Evolutionary conservation across 306 rosid species (phyloP), one percentile per base, ranked within the genome.

Genomic region (Cucurbita argyrosperma): DNA sequence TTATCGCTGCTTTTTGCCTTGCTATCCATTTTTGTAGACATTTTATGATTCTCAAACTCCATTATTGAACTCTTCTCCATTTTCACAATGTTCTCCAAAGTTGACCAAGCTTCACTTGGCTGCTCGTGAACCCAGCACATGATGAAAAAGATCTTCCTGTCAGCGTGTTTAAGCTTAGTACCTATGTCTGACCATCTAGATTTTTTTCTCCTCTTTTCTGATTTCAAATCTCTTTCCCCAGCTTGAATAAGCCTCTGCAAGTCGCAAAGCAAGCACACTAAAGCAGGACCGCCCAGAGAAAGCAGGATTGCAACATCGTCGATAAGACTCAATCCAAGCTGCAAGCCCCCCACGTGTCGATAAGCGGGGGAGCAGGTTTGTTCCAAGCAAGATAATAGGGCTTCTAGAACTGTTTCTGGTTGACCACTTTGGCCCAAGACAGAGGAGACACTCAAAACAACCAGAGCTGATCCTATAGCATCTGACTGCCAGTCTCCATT

Each of bases 121-220:
- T 90, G 98, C 83, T 88, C 96, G 47, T 87, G 89, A 55, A 90
- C 96, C 96, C 96, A 90, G 79, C 90, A 93, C 96, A 87, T 86
- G 58, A 88, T 80, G 85, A 90, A 93, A 79, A 76, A 81, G 10
- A 83, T 49, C 85, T 90, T 94, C 82, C 91, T 86, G 72, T 86
- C 88, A 5, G 97, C 95, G 60, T 51, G 76, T 82, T 88, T 90
- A 39, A 90, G 85, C 85, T 85, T 82, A 55, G 71, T 85, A 77
- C 88, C 82, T 71, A 68, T 80, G 70, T 79, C 94, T 73, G 65
- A 76, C 83, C 62, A 78, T 45, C 77, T 62, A 14, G 39, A 77
- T 77, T 85, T 90, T 49, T 51, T 83, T 0, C 83, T 72, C 71
- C 83, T 89, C 76, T 87, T 69, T 49, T 10, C 90, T 39, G 82